Conservation (phyloP, 73 alveolate genomes). For the Symbiodinium pilosum region DNA sequence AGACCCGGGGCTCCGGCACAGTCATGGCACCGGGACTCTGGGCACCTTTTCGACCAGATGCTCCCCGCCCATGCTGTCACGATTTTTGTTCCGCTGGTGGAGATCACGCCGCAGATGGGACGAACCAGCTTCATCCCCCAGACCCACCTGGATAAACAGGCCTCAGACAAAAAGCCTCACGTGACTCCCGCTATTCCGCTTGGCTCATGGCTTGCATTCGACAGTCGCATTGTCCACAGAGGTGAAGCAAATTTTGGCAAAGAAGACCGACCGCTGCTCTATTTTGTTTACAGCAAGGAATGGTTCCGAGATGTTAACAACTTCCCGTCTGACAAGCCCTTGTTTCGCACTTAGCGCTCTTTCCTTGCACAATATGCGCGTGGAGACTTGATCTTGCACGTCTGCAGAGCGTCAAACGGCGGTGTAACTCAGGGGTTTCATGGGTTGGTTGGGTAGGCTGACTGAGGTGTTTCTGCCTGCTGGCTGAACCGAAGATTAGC, state of each 20-base stretch:
- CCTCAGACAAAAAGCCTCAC: not conserved
- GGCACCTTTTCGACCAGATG: conserved; percentile 9
- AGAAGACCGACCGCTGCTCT: conserved; percentile 41
- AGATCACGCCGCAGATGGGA: not conserved
- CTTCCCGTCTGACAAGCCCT: conserved; percentile 26
- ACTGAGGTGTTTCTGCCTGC: no score
- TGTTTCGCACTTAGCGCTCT: not conserved
- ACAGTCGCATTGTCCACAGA: conserved; percentile 68
- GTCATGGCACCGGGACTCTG: conserved; percentile 62
- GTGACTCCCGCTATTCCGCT: not conserved
- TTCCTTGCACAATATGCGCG: no score
- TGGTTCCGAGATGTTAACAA: conserved; percentile 49
- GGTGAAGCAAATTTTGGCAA: conserved; percentile 33
- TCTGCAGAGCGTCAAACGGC: no score
- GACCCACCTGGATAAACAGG: not conserved
- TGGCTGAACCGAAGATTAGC: no score
- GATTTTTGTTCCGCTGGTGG: conserved; percentile 50
- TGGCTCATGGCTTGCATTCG: conserved; percentile 64
- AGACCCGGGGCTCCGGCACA: conserved; percentile 24
- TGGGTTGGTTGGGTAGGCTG: no score
- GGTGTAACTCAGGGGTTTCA: no score
- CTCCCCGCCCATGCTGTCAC: conserved; percentile 37
- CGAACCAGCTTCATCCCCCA: not conserved
- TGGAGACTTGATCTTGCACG: no score
- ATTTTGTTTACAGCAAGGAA: conserved; percentile 43